Evolutionary conservation across 2,329 filamentous ascomycete genomes (phyloP), one percentile per base, ranked within the genome.

Genomic region (Phialocephala subalpina): DNA sequence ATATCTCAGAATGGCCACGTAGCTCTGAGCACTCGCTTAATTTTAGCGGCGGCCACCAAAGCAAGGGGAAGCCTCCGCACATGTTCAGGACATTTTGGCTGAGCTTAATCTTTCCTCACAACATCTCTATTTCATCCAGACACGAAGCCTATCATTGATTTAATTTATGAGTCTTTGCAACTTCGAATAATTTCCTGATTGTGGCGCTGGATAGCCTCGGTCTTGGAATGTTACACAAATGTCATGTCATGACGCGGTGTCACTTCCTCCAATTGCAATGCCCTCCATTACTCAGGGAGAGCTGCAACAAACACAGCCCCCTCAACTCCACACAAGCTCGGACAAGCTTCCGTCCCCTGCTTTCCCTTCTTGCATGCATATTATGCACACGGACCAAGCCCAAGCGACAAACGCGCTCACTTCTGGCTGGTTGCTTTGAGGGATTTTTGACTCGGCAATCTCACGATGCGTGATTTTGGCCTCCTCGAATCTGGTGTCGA

Each of bases 401-500:
- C 25, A 18, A 25, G 60, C 60, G 53, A 58, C 60, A 52, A 58
- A n/a, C 53, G 38, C 53, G 60, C 36, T 45, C 3, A 18, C 14
- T 18, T 6, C 52, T 55, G 20, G 35, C 27, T 55, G 25, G 27
- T 22, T 12, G 16, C 2, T 49, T 59, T 64, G 58, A 59, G 60
- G 62, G 62, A 64, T 64, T 67, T 62, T 64, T 35, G 25, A 22
- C 22, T 14, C 9, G 33, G 49, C 59, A 65, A 65, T 64, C 56
- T 64, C 63, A 45, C 49, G 9, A 63, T 71, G 67, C 53, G 69
- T 58, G 40, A 73, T 73, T 73, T 73, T 73, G 63, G 71, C 73
- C 71, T 74, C 68, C 72, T 72, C 73, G 72, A 74, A 74, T 74
- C 71, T 70, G 65, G 60, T 68, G 42, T 49, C 59, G 60, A 65